Evolutionary conservation across 2,329 filamentous ascomycete genomes (phyloP).

Genomic region (Biscogniauxia sp.): DNA sequence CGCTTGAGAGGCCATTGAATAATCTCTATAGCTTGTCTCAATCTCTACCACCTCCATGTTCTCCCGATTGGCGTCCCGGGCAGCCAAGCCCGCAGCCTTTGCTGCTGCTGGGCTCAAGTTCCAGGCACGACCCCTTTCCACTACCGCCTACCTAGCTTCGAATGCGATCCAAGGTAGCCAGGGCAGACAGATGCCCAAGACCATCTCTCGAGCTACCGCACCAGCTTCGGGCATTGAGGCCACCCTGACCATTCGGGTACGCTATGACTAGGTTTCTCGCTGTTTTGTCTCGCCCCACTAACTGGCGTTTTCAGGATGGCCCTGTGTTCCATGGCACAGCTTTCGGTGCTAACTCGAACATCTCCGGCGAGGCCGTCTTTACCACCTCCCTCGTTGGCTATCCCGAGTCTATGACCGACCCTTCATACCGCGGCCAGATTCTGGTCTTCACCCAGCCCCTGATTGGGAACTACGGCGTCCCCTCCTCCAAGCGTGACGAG

Average conservation of each 20-base stretch:
- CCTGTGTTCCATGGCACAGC: conserved; percentile 95
- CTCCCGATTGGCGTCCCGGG: conserved; percentile 51
- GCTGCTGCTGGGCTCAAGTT: conserved; percentile 38
- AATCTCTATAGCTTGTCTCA: conserved; percentile 24
- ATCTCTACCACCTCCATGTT: conserved; percentile 50
- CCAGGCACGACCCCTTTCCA: conserved; percentile 40
- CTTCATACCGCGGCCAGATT: conserved; percentile 90
- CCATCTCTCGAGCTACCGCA: conserved; percentile 57
- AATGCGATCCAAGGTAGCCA: conserved; percentile 65
- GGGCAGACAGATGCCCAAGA: conserved; percentile 64
- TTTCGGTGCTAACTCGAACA: conserved; percentile 93
- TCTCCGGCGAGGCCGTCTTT: conserved; percentile 97
- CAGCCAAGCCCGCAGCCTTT: conserved; percentile 52
- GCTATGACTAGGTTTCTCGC: conserved; percentile 28
- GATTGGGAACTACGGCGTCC: conserved; percentile 98
- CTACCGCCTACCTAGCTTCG: conserved; percentile 35
- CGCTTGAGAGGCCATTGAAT: conserved; percentile 40
- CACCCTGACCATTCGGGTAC: conserved; percentile 89
- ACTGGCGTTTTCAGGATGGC: conserved; percentile 62
- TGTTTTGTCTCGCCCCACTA: conserved; percentile 25
- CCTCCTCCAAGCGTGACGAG: conserved; percentile 78
- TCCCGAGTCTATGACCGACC: conserved; percentile 89
- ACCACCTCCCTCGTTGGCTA: conserved; percentile 97
- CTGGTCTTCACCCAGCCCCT: conserved; percentile 97
- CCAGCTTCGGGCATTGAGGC: conserved; percentile 73